Conservation (phyloP, 176 grass and related monocot genomes). For the Raddia guianensis region DNA sequence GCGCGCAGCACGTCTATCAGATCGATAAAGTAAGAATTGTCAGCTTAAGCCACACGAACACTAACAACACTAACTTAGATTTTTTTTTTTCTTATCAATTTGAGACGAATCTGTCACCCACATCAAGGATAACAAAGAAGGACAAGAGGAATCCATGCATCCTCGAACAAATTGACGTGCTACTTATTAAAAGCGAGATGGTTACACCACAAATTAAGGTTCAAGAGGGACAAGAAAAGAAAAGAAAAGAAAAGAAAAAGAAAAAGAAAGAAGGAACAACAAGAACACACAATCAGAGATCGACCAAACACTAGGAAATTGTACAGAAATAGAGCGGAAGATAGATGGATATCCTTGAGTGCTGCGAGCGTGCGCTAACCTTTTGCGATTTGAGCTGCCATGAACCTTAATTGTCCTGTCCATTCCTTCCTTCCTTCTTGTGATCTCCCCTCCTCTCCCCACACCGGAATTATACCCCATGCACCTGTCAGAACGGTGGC, state of each 20-base stretch:
- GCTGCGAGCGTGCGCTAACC: constrained; percentile 65
- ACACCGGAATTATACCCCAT: constrained; percentile 28
- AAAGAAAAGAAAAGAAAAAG: constrained; percentile 23
- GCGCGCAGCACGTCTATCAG: constrained; percentile 25
- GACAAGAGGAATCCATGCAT: constrained; percentile 33
- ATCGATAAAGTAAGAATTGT: constrained; percentile 68
- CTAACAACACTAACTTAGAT: constrained; percentile 22
- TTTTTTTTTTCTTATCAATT: constrained; percentile 45
- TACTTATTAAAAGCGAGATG: constrained; percentile 42
- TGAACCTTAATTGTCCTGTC: constrained; percentile 29
- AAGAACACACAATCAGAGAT: constrained; percentile 50
- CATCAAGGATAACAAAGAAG: constrained; percentile 30
- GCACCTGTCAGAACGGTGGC: constrained; percentile 65
- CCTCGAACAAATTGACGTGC: constrained; percentile 35
- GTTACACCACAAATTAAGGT: constrained; percentile 53
- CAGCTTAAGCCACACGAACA: constrained; percentile 53
- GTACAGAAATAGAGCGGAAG: constrained; percentile 59
- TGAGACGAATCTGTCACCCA: constrained; percentile 45
- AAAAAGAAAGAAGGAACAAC: constrained; percentile 33
- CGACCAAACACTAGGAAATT: constrained; percentile 57
- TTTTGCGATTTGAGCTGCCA: constrained; percentile 50
- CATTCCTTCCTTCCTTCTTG: constrained; percentile 46
- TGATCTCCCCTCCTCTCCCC: constrained; percentile 42
- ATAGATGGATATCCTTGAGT: constrained; percentile 45
- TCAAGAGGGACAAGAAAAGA: constrained; percentile 40